phyloP scores from a whole-genome alignment of 805 yeast genomes.

The Yamadazyma paraphyllophila region DNA sequence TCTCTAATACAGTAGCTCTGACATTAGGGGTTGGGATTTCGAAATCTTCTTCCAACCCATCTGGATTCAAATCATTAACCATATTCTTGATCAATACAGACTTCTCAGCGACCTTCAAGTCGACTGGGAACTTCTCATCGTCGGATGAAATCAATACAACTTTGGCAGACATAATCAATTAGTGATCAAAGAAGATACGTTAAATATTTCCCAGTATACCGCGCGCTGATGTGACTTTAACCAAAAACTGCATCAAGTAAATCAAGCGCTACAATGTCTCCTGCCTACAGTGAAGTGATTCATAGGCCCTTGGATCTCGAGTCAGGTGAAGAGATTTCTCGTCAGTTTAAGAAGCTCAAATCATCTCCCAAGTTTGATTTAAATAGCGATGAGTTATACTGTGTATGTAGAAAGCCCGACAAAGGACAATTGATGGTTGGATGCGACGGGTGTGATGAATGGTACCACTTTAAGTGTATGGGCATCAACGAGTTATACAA shows the following conservation, averaged over 20 bases:
- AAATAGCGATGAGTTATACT: slow-evolving; percentile 64
- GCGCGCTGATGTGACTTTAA: neutral
- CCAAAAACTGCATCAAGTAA: neutral
- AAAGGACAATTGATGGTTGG: slow-evolving; percentile 85
- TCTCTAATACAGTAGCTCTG: slow-evolving; percentile 78
- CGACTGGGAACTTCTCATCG: slow-evolving; percentile 73
- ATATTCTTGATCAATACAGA: slow-evolving; percentile 81
- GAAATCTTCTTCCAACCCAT: slow-evolving; percentile 65
- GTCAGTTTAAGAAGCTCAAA: slow-evolving; percentile 35
- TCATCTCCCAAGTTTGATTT: slow-evolving; percentile 41
- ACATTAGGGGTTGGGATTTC: slow-evolving; percentile 92
- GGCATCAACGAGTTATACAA: slow-evolving; percentile 49
- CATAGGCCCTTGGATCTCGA: slow-evolving; percentile 17
- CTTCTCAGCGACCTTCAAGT: slow-evolving; percentile 78
- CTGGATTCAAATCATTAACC: slow-evolving; percentile 65
- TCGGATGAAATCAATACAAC: slow-evolving; percentile 71
- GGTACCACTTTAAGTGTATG: slow-evolving; percentile 88
- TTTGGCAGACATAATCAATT: slow-evolving; percentile 22
- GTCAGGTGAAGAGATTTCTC: slow-evolving; percentile 30
- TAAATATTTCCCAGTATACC: too few relatives aligned
- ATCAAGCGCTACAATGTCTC: neutral
- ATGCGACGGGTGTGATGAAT: slow-evolving; percentile 92
- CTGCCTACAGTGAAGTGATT: neutral
- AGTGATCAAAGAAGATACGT: too few relatives aligned
- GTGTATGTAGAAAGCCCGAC: slow-evolving; percentile 78